Base-by-base conservation (phyloP, 1,284 basidiomycete species). In the Austroboletus rostrupii region DNA sequence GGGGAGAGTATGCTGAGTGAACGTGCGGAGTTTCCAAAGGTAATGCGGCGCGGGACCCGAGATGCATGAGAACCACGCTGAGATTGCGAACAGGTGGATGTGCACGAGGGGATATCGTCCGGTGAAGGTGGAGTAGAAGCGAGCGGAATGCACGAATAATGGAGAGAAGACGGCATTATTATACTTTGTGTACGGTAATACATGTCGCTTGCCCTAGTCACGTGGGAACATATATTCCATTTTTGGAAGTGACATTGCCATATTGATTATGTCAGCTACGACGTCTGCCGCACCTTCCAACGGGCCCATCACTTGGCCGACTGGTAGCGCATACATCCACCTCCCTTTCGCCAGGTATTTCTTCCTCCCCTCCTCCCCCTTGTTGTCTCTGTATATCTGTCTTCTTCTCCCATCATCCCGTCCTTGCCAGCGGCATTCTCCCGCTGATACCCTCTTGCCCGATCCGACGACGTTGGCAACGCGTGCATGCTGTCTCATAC, bases 1-100 rank as follows among this genome's bases (percentile, higher is more conserved):
- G 94, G 93, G 3, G 93, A 97, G 70, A 77, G 77, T 45, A 73
- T 90, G 73, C 70, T 97, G 55, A 79, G 80, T 45, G 85, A 90
- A 60, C 78, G 79, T 52, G 84, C 81, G 1, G 86, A 87, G 32
- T 88, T 88, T 71, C 87, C 87, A 9, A 83, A 81, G 77, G 81
- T 85, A 60, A 71, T n/a, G 42, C 33, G 43, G 31, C 38, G 52
- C 26, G 29, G 33, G 29, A 17, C 47, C 21, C 45, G 42, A 48
- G 21, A 14, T 13, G 48, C 37, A 55, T 43, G 49, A 54, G 41
- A 46, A 53, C 33, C 46, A 52, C 35, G 45, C 64, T 66, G 47
- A 64, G 55, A 43, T 49, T 47, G 46, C 43, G 45, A 32, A 49
- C 53, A 70, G 70, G 58, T 70, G 49, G 65, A 71, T 45, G 42